phyloP scores from a whole-genome alignment of 169 alveolate species.

The Miamiensis avidus region DNA sequence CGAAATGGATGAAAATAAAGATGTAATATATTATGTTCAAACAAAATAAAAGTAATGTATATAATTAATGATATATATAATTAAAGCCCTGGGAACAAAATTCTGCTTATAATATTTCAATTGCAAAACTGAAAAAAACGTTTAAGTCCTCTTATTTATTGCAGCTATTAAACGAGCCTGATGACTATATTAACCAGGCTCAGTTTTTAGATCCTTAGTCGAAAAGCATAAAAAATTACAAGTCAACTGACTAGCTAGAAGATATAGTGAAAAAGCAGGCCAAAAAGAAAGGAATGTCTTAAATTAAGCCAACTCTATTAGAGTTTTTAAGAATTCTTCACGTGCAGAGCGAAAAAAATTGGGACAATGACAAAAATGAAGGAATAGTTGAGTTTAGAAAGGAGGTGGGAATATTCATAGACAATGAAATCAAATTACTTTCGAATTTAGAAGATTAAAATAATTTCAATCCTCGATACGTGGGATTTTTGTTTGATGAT shows the following conservation, averaged over 20 bases:
- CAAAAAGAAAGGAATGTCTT: constrained; percentile 9
- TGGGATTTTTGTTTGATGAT: neutral
- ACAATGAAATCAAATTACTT: neutral
- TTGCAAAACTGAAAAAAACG: constrained; percentile 36
- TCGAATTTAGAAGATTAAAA: neutral
- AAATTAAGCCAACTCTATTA: neutral
- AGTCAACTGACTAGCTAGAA: neutral
- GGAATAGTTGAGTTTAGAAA: neutral
- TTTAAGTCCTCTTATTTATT: constrained; percentile 20
- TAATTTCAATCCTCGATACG: neutral
- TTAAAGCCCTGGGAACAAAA: neutral
- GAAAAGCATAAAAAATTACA: neutral
- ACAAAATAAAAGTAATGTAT: neutral
- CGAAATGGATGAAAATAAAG: constrained; percentile 38
- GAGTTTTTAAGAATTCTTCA: neutral
- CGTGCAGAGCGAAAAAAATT: constrained; percentile 2
- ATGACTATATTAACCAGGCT: constrained; percentile 12
- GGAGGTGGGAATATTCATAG: neutral
- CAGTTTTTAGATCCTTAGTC: neutral
- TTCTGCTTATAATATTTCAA: constrained; percentile 37
- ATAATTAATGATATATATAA: constrained; percentile 5
- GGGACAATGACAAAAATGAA: neutral
- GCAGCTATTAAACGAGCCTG: constrained; percentile 10
- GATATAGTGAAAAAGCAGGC: neutral
- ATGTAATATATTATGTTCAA: constrained; percentile 37